A percentile compares a stretch with the other conserved stretches of the same genome.
Evolutionary conservation across 225 moss, liverwort and hornwort species (phyloP).

Genomic region (Ulota crispa): DNA sequence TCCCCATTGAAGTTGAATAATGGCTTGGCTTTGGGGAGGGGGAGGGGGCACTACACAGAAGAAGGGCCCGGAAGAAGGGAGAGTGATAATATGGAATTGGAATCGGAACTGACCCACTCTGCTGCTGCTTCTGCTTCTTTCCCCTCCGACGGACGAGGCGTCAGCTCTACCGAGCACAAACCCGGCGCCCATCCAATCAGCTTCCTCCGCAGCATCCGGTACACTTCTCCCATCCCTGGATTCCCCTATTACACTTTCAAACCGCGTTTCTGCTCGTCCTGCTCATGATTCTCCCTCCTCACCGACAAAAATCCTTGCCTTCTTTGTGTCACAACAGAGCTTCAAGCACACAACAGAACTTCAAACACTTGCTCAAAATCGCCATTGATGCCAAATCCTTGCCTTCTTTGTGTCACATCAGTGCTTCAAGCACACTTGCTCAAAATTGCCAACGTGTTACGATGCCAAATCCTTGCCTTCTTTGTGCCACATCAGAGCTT

Average conservation of each 20-base stretch:
- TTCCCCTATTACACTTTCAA: background rate
- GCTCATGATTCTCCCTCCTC: background rate
- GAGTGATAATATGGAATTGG: background rate
- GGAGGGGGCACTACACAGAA: background rate
- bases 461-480: background rate
- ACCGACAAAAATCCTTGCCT: background rate
- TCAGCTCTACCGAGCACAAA: constrained; percentile 21
- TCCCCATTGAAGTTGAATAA: constrained; percentile 1
- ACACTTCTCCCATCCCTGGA: constrained; percentile 16
- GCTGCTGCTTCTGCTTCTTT: background rate
- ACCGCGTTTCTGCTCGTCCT: too few species aligned
- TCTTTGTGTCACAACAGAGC: background rate
- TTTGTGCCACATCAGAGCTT: background rate
- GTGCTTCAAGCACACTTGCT: background rate
- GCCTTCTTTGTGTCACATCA: background rate
- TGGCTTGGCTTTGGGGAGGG: background rate
- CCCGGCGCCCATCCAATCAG: background rate
- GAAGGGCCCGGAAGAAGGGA: background rate
- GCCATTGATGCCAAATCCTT: too few species aligned
- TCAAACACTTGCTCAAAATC: too few species aligned
- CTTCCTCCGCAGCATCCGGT: constrained; percentile 10
- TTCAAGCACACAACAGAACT: background rate
- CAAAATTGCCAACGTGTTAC: background rate
- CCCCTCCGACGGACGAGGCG: background rate
- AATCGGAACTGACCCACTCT: constrained; percentile 21